These are phyloP conservation scores for Cladobotryum mycophilum DNA, from an alignment of 2,329 filamentous ascomycete genomes.

Conservation along the genomic window DNA sequence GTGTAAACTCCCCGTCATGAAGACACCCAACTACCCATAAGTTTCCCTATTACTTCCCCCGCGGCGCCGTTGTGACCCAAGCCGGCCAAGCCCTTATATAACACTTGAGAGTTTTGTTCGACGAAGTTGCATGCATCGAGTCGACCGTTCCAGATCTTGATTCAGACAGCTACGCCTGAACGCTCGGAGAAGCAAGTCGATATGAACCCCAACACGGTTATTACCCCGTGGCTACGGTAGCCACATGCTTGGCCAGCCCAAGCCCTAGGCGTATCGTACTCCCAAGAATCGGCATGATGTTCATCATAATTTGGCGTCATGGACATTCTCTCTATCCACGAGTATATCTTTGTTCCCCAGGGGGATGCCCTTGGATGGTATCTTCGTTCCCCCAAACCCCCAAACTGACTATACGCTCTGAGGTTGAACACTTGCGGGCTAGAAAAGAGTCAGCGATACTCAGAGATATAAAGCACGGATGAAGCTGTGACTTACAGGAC, in stretches of 20 bases:
- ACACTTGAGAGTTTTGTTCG: background rate
- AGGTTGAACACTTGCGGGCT: constrained; percentile 51
- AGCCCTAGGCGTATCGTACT: background rate
- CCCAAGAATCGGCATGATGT: background rate
- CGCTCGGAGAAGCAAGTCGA: constrained; percentile 17
- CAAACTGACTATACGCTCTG: constrained; percentile 43
- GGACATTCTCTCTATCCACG: background rate
- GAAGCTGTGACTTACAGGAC: constrained; percentile 63
- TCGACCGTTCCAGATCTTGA: constrained; percentile 23
- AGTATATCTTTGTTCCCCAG: background rate
- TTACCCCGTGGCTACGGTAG: constrained; percentile 24
- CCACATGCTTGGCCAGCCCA: constrained; percentile 10
- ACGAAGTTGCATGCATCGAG: constrained; percentile 13
- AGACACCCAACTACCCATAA: background rate
- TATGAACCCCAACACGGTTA: constrained; percentile 22
- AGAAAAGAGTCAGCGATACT: constrained; percentile 8
- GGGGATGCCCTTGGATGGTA: background rate
- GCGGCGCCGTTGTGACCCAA: background rate
- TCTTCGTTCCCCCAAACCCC: background rate
- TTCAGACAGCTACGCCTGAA: constrained; percentile 23
- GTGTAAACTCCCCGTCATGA: background rate
- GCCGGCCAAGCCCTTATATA: background rate
- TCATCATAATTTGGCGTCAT: background rate
- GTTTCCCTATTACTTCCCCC: background rate
- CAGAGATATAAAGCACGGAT: background rate